These are phyloP conservation scores for Cryptococcus hybrid DNA, from an alignment of 1,284 basidiomycete genomes.

Conservation along the genomic window DNA sequence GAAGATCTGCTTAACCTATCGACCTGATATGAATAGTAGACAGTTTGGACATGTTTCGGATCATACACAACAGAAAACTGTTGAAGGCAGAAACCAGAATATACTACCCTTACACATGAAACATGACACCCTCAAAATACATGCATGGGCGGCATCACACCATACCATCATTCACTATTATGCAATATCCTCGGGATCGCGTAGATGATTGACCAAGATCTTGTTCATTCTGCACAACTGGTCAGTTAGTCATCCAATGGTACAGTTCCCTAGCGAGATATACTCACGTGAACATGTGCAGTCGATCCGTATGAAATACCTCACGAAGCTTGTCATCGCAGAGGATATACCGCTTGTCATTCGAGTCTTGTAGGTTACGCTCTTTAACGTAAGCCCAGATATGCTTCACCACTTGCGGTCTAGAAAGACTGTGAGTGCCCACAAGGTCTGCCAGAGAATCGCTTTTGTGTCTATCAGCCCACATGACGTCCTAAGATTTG, in stretches of 20 bases:
- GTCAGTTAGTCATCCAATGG: neutral
- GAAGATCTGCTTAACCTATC: too few relatives aligned
- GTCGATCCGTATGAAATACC: slow-evolving; percentile 52
- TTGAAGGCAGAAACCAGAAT: neutral
- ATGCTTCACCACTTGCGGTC: slow-evolving; percentile 55
- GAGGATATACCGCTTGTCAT: slow-evolving; percentile 53
- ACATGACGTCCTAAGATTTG: too few relatives aligned
- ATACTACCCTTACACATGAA: neutral
- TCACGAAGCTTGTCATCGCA: slow-evolving; percentile 52
- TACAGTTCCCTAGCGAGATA: neutral
- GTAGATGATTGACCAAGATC: slow-evolving; percentile 37
- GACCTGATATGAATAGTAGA: too few relatives aligned
- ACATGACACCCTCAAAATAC: neutral
- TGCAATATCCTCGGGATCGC: slow-evolving; percentile 40
- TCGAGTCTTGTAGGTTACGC: slow-evolving; percentile 53
- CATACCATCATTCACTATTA: neutral
- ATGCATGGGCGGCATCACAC: too few relatives aligned
- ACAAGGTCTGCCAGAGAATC: slow-evolving; percentile 37
- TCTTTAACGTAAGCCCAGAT: slow-evolving; percentile 58
- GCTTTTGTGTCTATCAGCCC: slow-evolving; percentile 14
- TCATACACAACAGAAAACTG: too few relatives aligned
- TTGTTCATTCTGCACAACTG: slow-evolving; percentile 46
- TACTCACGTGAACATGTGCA: slow-evolving; percentile 53
- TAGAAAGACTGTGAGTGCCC: slow-evolving; percentile 41
- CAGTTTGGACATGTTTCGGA: too few relatives aligned